Conservation (phyloP, 108 stramenopile genomes). For the Nannochloropsis oceanica region DNA sequence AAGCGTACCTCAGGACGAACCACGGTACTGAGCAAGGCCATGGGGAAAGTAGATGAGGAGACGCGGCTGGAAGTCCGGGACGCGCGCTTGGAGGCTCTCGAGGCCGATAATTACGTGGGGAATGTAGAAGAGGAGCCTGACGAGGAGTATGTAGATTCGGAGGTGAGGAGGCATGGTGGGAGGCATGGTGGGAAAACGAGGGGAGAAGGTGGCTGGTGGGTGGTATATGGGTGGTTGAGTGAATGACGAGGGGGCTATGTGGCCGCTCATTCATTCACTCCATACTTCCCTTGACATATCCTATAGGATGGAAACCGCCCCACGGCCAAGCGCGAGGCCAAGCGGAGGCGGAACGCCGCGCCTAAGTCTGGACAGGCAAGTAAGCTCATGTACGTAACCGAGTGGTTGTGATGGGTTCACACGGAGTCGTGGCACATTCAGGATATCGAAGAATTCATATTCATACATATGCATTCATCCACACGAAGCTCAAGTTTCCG, state of each 20-base stretch:
- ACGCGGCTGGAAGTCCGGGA: conserved; percentile 27
- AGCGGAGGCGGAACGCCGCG: background rate
- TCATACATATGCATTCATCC: no score
- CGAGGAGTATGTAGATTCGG: conserved; percentile 21
- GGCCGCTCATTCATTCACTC: no score
- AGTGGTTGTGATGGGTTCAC: background rate
- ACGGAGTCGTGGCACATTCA: background rate
- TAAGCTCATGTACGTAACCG: background rate
- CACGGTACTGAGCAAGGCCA: conserved; percentile 30
- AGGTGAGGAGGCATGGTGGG: conserved; percentile 22
- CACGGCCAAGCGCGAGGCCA: background rate
- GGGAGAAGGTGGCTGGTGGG: background rate
- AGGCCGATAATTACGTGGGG: conserved; percentile 37
- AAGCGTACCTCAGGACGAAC: conserved; percentile 2
- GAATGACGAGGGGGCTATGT: background rate
- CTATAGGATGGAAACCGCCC: background rate
- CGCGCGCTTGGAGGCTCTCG: conserved; percentile 32
- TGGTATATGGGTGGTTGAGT: background rate
- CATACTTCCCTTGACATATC: background rate
- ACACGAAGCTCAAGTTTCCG: background rate
- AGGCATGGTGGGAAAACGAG: background rate
- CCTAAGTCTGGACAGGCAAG: background rate
- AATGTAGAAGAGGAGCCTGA: conserved; percentile 29
- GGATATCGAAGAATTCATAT: background rate
- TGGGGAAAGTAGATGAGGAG: conserved; percentile 34